Base-by-base conservation (phyloP, 1,284 basidiomycete species). In the Trichosporon sp. region DNA sequence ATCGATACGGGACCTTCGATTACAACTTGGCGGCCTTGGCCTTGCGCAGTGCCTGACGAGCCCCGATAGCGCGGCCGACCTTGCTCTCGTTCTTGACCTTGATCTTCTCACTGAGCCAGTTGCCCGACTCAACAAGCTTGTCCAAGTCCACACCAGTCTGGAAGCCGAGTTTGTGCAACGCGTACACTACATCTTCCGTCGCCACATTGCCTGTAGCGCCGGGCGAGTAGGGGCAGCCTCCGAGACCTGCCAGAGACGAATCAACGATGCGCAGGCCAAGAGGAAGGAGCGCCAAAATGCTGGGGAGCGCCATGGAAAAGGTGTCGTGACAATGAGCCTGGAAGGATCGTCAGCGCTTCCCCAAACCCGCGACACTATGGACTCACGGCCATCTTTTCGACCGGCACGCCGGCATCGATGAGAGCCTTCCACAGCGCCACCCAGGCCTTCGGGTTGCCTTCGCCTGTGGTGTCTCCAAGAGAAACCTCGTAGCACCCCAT, bases 401-500 rank as follows among this genome's bases (percentile, higher is more conserved):
- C 84, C 0, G 62, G 68, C 11, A 66, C 59, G 8, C 83, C 83
- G 67, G 84, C 85, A 71, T 59, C 60, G 56, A 85, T 83, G 7
- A 92, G 88, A 27, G 86, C 86, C 64, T 88, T 85, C 63, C 96
- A 82, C 80, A 95, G 85, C 60, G 82, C 81, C 16, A 82, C 77
- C 62, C 95, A 85, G 23, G 85, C 85, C 16, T 82, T 80, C 0
- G 93, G 92, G 56, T 89, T 91, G 0, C 90, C 95, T 32, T 87
- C 87, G 0, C 95, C 95, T 1, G 92, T 91, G 1, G 94, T 98
- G 79, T 98, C 95, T 0, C 92, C 93, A 32, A 97, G 80, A 68
- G 89, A 91, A 58, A 97, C 86, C 76, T 98, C 91, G 80, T 95
- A 96, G 75, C 92, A 95, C 0, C 94, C 95, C 89, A 96, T 95